Conservation (phyloP, 345 rosid genomes). For the Clausena lansium region DNA sequence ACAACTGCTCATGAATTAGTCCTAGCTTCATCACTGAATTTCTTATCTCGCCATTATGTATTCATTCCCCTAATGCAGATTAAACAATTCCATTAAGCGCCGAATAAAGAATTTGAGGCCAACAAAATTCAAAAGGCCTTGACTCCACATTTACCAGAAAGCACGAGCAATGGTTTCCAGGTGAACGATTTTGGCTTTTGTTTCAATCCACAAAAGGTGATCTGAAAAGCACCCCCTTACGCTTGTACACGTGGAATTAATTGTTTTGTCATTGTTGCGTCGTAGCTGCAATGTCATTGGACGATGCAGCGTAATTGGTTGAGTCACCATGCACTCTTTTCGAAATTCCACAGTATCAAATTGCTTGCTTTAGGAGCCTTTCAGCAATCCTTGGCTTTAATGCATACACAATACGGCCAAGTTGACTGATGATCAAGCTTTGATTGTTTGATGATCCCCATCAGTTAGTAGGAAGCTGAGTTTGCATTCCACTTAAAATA, state of each 20-base stretch:
- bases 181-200: not conserved
- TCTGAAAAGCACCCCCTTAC: not conserved
- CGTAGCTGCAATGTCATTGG: constrained; percentile 19
- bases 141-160: not conserved
- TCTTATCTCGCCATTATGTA: too few species aligned
- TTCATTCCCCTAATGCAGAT: not conserved
- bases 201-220: not conserved
- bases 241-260: constrained; percentile 10
- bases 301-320: constrained; percentile 32
- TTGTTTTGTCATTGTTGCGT: constrained; percentile 2
- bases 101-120: not conserved
- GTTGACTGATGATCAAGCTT: constrained; percentile 28
- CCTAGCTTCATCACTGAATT: too few species aligned
- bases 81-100: not conserved
- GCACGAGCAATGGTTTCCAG: not conserved
- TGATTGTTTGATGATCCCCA: constrained; percentile 18
- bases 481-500: constrained; percentile 47
- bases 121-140: not conserved
- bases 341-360: constrained; percentile 21
- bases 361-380: constrained; percentile 9
- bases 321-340: constrained; percentile 38
- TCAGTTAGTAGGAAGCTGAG: constrained; percentile 46
- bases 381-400: constrained; percentile 21
- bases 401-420: constrained; percentile 37
- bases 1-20: not conserved